Percentiles rank a stretch among this genome's conserved stretches.
phyloP scores from a whole-genome alignment of 179 eudicot species.

The Beta lomatogona region DNA sequence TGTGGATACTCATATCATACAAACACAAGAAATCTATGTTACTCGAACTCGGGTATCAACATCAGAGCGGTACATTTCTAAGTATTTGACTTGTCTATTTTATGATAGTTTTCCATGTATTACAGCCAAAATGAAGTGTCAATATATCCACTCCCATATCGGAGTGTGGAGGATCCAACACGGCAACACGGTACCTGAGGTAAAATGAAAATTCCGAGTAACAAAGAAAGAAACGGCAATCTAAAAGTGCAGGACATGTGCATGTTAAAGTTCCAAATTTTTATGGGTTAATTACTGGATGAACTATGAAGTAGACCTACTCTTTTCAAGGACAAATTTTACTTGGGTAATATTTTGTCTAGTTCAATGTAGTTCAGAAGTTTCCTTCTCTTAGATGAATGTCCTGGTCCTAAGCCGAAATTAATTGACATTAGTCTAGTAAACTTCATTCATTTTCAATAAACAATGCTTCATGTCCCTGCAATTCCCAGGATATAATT shows the following conservation, averaged over 20 bases:
- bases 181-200: too few relatives aligned
- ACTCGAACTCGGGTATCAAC: too few relatives aligned
- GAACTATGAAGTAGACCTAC: too few relatives aligned
- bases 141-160: too few relatives aligned
- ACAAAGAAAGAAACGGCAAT: not conserved
- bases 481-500: slow-evolving; percentile 21
- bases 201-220: too few relatives aligned
- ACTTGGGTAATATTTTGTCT: slow-evolving; percentile 25
- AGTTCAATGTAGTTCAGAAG: slow-evolving; percentile 22
- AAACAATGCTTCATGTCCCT: slow-evolving; percentile 33
- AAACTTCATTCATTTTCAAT: not conserved
- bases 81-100: too few relatives aligned
- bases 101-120: too few relatives aligned
- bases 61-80: too few relatives aligned
- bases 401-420: slow-evolving; percentile 13
- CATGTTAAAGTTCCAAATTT: too few relatives aligned
- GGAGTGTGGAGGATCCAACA: too few relatives aligned
- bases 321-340: not conserved
- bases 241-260: not conserved
- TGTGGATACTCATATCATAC: not conserved
- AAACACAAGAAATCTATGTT: not conserved
- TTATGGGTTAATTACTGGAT: too few relatives aligned
- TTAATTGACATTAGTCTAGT: not conserved
- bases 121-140: too few relatives aligned
- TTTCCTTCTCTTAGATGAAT: not conserved